phyloP scores from a whole-genome alignment of 2,329 filamentous ascomycete genomes.

The Endoconidiophora laricicola region DNA sequence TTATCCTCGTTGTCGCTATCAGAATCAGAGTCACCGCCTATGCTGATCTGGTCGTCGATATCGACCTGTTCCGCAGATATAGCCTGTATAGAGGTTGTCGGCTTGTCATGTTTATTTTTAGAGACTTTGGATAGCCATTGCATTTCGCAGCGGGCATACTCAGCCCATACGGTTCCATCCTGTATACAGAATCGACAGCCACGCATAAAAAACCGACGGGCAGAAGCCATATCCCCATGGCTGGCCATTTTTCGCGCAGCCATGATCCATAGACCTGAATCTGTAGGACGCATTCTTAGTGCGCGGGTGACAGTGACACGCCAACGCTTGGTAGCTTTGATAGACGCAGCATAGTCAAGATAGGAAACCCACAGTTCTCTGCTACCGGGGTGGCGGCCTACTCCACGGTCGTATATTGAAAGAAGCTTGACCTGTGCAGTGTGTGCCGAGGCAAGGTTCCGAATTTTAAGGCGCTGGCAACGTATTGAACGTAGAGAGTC shows the following conservation, averaged over 20 bases:
- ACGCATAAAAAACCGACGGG: conserved; percentile 71
- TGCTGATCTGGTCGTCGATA: conserved; percentile 31
- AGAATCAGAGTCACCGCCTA: conserved; percentile 28
- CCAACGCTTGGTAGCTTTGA: conserved; percentile 49
- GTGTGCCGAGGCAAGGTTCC: conserved; percentile 45
- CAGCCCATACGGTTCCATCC: conserved; percentile 61
- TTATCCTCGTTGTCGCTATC: conserved; percentile 26
- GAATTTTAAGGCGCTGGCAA: conserved; percentile 64
- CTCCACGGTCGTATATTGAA: conserved; percentile 74
- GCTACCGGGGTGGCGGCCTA: conserved; percentile 68
- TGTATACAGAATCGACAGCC: conserved; percentile 77
- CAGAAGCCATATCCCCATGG: conserved; percentile 74
- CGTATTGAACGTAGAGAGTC: conserved; percentile 70
- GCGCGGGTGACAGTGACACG: conserved; percentile 49
- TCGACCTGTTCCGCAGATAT: conserved; percentile 31
- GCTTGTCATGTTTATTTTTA: conserved; percentile 34
- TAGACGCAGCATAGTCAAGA: conserved; percentile 59
- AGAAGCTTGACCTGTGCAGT: conserved; percentile 71
- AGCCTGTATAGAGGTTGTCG: conserved; percentile 19
- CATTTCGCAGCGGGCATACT: conserved; percentile 85
- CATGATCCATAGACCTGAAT: conserved; percentile 71
- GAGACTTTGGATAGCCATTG: conserved; percentile 65
- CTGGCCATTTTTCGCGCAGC: conserved; percentile 63
- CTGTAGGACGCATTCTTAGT: conserved; percentile 70
- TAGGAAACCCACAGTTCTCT: conserved; percentile 78